phyloP scores from a whole-genome alignment of 1,139 yeast species.

The Lodderomyces margitis region DNA sequence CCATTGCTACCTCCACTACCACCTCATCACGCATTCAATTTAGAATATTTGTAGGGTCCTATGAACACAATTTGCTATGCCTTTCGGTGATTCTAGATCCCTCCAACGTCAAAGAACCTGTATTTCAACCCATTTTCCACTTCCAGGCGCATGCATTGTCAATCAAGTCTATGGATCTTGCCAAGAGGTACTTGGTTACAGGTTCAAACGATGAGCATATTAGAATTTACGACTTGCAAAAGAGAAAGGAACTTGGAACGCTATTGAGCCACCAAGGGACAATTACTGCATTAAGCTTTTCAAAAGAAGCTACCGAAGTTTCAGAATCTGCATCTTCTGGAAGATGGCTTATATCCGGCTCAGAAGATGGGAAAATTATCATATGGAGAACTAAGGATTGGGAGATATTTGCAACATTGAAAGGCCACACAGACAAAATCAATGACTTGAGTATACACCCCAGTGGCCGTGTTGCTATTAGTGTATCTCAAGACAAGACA shows the following conservation, averaged over 20 bases:
- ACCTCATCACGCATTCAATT: conserved; percentile 37
- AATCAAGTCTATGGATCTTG: conserved; percentile 78
- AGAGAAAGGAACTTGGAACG: conserved; percentile 91
- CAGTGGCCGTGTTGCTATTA: conserved; percentile 85
- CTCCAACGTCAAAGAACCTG: conserved; percentile 35
- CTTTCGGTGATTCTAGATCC: conserved; percentile 62
- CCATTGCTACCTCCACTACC: neutral
- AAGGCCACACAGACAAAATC: conserved; percentile 78
- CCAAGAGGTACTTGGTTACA: conserved; percentile 82
- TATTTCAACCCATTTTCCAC: conserved; percentile 92
- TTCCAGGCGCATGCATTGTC: conserved; percentile 92
- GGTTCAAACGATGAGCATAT: conserved; percentile 98
- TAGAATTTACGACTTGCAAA: conserved; percentile 88
- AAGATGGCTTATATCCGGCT: conserved; percentile 87
- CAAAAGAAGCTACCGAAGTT: conserved; percentile 37
- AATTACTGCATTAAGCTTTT: conserved; percentile 72
- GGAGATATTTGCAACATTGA: conserved; percentile 86
- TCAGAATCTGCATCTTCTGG: conserved; percentile 40
- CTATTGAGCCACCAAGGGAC: conserved; percentile 88
- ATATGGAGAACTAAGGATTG: conserved; percentile 97
- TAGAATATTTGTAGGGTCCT: conserved; percentile 88
- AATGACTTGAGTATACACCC: conserved; percentile 90
- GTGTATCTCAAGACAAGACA: conserved; percentile 82
- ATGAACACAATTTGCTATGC: conserved; percentile 89
- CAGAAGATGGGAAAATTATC: conserved; percentile 86